Base-by-base conservation (phyloP, 177 flowering plant species). In the Telopea speciosissima region DNA sequence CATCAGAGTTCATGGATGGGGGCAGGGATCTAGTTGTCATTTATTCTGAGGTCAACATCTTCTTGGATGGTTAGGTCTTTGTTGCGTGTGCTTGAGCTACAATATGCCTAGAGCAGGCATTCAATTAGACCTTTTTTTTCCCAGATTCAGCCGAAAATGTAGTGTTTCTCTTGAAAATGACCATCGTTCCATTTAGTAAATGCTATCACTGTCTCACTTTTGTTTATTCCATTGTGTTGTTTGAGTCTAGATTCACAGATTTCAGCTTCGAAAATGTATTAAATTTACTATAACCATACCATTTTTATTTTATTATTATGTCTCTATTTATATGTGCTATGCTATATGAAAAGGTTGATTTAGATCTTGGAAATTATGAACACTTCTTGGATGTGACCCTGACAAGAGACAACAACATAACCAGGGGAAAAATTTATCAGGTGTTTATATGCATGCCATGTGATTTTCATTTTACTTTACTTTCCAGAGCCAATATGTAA, bases 341-440 rank as follows among this genome's bases (percentile, higher is more conserved):
- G 68, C 66, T 69, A 64, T 25, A 33, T 19, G 16, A 45, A 62
- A 63, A 92, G 99, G 99, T 90, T 82, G 99, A 96, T 80, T 81
- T 96, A 74, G 99, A 96, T 76, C 78, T 93, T 77, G 98, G 99
- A 26, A 93, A 96, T 78, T 96, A 93, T 76, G 99, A 96, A 69
- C 81, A 98, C 1, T 96, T 96, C 81, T 80, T 96, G 68, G 97
- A 93, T 78, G 86, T 96, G 65, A 93, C 88, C n/a, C 91, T 96
- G 19, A 96, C 99, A 14, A 89, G 85, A 72, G 92, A 91, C 31
- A 96, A 96, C 80, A 93, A 96, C 77, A 96, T 96, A 70, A 93
- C 98, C 52, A 96, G 97, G 5, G 98, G 98, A 74, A 96, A 96
- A 81, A 96, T 96, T 72, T 96, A 93, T 81, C 95, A 93, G 99